Percentiles rank a stretch among this genome's conserved stretches.
Evolutionary conservation across 2,329 filamentous ascomycete genomes (phyloP).

Genomic region (Ophiostoma ulmi): DNA sequence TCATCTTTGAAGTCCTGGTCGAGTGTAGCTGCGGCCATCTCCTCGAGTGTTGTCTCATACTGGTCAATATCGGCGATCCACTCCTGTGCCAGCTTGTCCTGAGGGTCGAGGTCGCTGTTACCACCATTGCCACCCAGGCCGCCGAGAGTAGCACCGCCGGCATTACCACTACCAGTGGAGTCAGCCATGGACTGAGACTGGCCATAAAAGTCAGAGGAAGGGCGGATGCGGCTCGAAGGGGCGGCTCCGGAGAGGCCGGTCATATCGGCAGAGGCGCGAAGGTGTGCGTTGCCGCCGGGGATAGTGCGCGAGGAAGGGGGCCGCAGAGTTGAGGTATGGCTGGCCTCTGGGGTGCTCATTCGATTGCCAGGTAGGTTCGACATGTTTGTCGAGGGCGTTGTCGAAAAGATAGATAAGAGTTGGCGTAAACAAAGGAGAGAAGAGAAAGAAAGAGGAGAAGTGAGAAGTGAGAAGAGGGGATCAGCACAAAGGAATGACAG

Average conservation of each 20-base stretch:
- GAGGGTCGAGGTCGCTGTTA: slow-evolving; percentile 68
- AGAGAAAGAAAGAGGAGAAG: background rate
- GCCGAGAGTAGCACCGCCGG: slow-evolving; percentile 47
- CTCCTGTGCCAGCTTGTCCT: slow-evolving; percentile 92
- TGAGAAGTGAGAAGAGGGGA: background rate
- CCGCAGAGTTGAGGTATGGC: slow-evolving; percentile 73
- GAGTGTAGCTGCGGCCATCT: slow-evolving; percentile 97
- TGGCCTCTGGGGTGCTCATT: slow-evolving; percentile 94
- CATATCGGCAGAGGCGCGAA: slow-evolving; percentile 95
- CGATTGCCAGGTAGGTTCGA: slow-evolving; percentile 74
- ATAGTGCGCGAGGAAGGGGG: slow-evolving; percentile 74
- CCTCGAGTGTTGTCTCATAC: slow-evolving; percentile 96
- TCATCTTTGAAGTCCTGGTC: slow-evolving; percentile 99
- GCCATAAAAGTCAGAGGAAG: slow-evolving; percentile 91
- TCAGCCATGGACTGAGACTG: slow-evolving; percentile 55
- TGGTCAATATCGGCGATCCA: slow-evolving; percentile 99
- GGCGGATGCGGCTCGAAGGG: slow-evolving; percentile 73
- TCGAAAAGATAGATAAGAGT: background rate
- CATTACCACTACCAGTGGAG: slow-evolving; percentile 49
- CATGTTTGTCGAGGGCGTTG: slow-evolving; percentile 42
- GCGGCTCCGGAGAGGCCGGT: slow-evolving; percentile 66
- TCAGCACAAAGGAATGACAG: background rate
- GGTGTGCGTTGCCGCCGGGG: slow-evolving; percentile 67
- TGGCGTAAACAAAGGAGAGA: background rate
- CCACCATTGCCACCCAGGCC: slow-evolving; percentile 44